Evolutionary conservation across 192 early-diverging fungal species (phyloP), one percentile per base, ranked within the genome.

Genomic region (Martensiomyces pterosporus): DNA sequence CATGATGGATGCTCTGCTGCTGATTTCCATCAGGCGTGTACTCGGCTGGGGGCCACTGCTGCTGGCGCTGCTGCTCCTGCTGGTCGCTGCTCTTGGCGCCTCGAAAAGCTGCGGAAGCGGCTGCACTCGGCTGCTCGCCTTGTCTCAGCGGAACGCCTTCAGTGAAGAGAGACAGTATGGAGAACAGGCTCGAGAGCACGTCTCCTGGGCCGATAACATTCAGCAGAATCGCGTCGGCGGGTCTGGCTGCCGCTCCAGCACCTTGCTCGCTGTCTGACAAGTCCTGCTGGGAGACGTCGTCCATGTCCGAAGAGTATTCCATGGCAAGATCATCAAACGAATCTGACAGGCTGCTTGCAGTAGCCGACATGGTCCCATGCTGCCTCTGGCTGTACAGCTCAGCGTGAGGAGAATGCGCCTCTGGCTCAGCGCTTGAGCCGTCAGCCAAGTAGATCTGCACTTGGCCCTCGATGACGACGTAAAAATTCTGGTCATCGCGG

Each of bases 391-490:
- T n/a, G n/a, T n/a, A n/a, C n/a, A n/a, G n/a, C n/a, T n/a, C n/a
- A n/a, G n/a, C n/a, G n/a, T n/a, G n/a, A n/a, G n/a, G n/a, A n/a
- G n/a, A n/a, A n/a, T n/a, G n/a, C n/a, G n/a, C n/a, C n/a, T n/a
- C n/a, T n/a, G n/a, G n/a, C n/a, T n/a, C n/a, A n/a, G n/a, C n/a
- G n/a, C n/a, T n/a, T n/a, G n/a, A 16, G 23, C 32, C 44, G 8
- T 61, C 57, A 9, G 55, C 55, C 23, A 95, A 80, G 74, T 80
- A 97, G 9, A 97, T 88, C 63, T 94, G 89, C 35, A 99, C 86
- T 49, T 80, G 76, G 22, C 96, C 96, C 43, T 99, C 96, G 15
- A 97, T 88, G 3, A 99, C 96, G 39, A 97, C 86, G 63, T 90
- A 96, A 55, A 99, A 99, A 35, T 83, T 89, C 16, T 77, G 72